Base-by-base conservation (phyloP, 345 rosid species). In the Bretschneidera sinensis region DNA sequence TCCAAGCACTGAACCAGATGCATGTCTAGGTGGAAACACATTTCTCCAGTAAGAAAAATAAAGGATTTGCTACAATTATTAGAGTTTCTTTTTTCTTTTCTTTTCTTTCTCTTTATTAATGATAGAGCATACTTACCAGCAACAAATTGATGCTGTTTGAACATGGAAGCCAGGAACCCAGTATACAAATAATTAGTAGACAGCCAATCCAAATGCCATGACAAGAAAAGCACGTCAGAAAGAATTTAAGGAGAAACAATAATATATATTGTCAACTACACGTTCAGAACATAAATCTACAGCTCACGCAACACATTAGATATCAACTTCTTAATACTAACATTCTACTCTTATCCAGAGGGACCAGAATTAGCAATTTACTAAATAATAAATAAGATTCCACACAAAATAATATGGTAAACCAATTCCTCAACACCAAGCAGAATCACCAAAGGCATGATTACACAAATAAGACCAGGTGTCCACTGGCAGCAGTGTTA, bases 61-160 rank as follows among this genome's bases (percentile, higher is more conserved):
- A 39, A 39, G 45, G 10, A 39, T 11, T 2, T 28, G 5, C 33
- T 3, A 28, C 33, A 28, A 3, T 28, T 28, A 39, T 39, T 31
- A 31, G 6, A 31, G 35, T 31, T 31, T 31, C 35, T 31, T 31
- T 9, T 11, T 14, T 39, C 10, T 14, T 14, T 4, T 39, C 10
- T 39, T 39, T 1, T 39, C 10, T 39, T 39, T 2, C 16, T 7
- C 10, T 13, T 39, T 39, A 5, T 39, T 39, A 39, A 11, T 11
- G 45, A 39, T 18, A 50, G 55, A 50, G 47, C 21, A 58, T 48
- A 74, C 92, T 82, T 73, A 85, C 97, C 97, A 57, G 97, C 94
- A 62, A 89, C 98, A 74, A 92, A 89, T 80, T 87, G 97, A 84
- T 89, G 85, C 98, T 92, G 82, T 77, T 68, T 72, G 62, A 75